These are phyloP conservation scores for Nemania abortiva DNA, from an alignment of 2,329 filamentous ascomycete genomes.

Conservation along the genomic window DNA sequence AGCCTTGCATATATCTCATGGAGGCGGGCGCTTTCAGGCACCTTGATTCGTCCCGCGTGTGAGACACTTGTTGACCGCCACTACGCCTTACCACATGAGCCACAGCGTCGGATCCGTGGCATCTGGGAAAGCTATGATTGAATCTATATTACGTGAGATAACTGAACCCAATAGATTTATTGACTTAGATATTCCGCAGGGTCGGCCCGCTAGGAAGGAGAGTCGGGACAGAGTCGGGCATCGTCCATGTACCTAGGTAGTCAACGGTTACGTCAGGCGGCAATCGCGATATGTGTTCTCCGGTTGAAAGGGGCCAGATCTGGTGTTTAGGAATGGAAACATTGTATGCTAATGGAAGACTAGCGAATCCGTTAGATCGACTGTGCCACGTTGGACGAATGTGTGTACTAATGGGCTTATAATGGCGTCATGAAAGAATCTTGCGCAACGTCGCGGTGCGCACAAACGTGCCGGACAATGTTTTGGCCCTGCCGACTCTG, in stretches of 20 bases:
- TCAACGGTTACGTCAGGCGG: neutral
- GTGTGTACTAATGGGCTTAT: neutral
- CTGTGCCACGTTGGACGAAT: neutral
- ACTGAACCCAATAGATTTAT: neutral
- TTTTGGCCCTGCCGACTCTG: neutral
- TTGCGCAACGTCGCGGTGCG: neutral
- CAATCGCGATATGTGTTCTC: neutral
- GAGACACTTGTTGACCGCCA: neutral
- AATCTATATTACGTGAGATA: too few relatives aligned
- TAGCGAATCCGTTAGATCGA: neutral
- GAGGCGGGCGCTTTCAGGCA: neutral
- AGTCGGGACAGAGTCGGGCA: neutral
- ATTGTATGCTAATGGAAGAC: neutral
- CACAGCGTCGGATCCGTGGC: neutral
- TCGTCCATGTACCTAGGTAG: neutral
- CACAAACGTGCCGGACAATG: neutral
- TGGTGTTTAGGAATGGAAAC: neutral
- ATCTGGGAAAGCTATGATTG: neutral
- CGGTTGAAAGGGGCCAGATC: neutral
- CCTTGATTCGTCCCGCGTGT: neutral
- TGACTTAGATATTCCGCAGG: neutral
- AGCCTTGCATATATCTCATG: neutral
- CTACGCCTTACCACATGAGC: neutral
- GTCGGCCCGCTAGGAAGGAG: neutral
- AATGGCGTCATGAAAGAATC: neutral